Conservation (phyloP, 208 protist species). For the Novymonas esmeraldas region DNA sequence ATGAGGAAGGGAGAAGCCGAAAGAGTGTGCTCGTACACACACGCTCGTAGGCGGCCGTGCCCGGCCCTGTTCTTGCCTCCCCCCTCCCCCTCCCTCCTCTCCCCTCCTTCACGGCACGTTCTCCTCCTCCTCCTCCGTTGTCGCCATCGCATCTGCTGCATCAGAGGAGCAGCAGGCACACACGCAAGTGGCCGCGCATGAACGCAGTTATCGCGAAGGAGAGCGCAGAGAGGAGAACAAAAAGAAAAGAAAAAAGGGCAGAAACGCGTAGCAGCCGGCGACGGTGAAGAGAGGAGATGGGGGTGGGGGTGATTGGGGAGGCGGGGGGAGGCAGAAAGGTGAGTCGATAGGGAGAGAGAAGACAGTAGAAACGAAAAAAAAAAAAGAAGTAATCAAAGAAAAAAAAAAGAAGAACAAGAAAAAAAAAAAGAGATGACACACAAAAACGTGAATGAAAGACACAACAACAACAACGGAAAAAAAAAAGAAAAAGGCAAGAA, state of each 20-base stretch:
- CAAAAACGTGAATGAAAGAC: background rate
- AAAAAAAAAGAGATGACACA: background rate
- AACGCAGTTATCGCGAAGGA: background rate
- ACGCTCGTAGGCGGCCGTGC: no score
- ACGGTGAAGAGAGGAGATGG: no score
- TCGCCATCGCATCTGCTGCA: background rate
- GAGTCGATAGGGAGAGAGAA: no score
- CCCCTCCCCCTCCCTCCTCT: no score
- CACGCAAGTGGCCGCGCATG: background rate
- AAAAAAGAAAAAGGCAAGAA: background rate
- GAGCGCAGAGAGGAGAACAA: background rate
- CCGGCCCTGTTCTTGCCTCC: no score
- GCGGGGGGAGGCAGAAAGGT: no score
- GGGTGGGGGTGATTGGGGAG: no score
- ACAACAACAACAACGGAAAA: background rate
- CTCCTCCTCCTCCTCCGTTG: background rate
- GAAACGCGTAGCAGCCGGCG: no score
- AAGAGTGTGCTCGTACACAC: no score
- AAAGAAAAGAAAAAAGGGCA: background rate
- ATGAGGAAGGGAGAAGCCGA: no score
- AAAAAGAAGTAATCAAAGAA: background rate
- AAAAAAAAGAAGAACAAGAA: background rate
- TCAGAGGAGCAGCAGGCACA: background rate
- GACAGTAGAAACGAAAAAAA: no score
- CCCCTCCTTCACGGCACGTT: background rate